Conservation (phyloP, 2,329 filamentous ascomycete genomes). For the Lachnellula subtilissima region DNA sequence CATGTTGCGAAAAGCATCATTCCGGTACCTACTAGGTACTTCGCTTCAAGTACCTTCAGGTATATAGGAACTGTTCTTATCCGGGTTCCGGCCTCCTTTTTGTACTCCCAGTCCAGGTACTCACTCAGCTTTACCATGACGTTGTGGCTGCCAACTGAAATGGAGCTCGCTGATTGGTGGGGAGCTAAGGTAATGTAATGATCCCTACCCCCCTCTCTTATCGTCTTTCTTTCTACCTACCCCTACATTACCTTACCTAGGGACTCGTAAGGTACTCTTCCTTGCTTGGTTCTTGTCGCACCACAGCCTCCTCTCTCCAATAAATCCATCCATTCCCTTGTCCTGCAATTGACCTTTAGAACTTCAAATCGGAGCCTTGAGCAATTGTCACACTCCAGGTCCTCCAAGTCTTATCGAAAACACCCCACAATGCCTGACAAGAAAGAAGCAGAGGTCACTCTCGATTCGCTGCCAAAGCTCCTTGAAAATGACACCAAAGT, state of each 20-base stretch:
- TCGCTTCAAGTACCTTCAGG: no score
- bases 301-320: not conserved
- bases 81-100: no score
- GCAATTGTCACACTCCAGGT: not conserved
- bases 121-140: not conserved
- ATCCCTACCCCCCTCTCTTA: not conserved
- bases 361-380: no score
- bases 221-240: not conserved
- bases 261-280: not conserved
- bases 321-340: not conserved
- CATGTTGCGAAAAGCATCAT: not conserved
- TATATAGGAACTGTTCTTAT: no score
- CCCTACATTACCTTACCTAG: no score
- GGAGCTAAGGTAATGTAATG: not conserved
- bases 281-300: not conserved
- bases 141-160: not conserved
- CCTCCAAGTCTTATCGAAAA: not conserved
- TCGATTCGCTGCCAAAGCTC: constrained; percentile 59
- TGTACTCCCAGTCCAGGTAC: not conserved
- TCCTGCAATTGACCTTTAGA: not conserved
- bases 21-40: no score
- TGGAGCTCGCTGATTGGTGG: not conserved
- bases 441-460: constrained; percentile 44
- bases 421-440: constrained; percentile 16
- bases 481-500: constrained; percentile 70